Percentiles rank a stretch among this genome's conserved stretches.
These are phyloP conservation scores for Botrytis pseudocinerea DNA, from an alignment of 2,329 filamentous ascomycete species.

Conservation along the genomic window DNA sequence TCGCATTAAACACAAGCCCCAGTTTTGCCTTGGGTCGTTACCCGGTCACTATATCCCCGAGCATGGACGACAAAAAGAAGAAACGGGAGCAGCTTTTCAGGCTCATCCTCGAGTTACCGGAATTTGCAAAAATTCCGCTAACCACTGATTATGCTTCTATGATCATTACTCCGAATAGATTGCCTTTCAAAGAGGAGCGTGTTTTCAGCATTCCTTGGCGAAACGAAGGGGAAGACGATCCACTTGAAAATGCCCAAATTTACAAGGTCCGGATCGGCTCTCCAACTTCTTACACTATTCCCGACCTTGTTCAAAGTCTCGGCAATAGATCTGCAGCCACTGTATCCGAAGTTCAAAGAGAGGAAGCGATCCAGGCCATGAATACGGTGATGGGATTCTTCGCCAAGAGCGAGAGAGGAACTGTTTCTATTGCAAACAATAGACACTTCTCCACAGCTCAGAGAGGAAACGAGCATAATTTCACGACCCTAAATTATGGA, in stretches of 20 bases:
- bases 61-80: constrained; percentile 36
- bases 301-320: constrained; percentile 31
- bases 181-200: constrained; percentile 1
- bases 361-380: constrained; percentile 55
- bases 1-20: constrained; percentile 32
- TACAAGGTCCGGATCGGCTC: constrained; percentile 33
- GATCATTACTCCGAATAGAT: constrained; percentile 31
- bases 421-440: constrained; percentile 52
- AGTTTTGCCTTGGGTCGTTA: constrained; percentile 36
- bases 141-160: constrained; percentile 38
- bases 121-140: constrained; percentile 30
- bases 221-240: constrained; percentile 37
- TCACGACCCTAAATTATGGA: constrained; percentile 48
- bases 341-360: constrained; percentile 40
- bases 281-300: constrained; percentile 28
- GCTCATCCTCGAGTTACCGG: constrained; percentile 38
- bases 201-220: constrained; percentile 32
- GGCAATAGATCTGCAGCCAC: constrained; percentile 24
- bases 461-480: constrained; percentile 29
- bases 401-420: constrained; percentile 40
- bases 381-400: constrained; percentile 59
- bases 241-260: constrained; percentile 25
- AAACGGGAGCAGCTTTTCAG: constrained; percentile 26
- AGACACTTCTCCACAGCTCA: constrained; percentile 50
- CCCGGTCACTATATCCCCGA: constrained; percentile 36